Evolutionary conservation across 2,329 filamentous ascomycete species (phyloP), one percentile per base, ranked within the genome.

Genomic region (Penicillium vulpinum): DNA sequence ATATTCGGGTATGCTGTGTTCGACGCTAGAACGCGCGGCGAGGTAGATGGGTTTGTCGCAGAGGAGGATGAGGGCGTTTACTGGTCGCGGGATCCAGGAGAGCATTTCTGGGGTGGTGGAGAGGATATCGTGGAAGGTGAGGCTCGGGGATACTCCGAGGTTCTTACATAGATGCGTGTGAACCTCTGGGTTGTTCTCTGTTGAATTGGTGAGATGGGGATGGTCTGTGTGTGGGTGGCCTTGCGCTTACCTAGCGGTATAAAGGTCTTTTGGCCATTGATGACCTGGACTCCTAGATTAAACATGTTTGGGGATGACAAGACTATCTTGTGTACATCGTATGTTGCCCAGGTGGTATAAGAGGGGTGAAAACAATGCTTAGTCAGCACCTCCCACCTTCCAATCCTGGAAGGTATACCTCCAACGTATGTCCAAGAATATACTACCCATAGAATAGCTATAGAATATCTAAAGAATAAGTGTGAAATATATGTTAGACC

Each of bases 131-230:
- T 83, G 75, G 69, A 84, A 85, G 35, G 70, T 71, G 31, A 85
- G 76, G 31, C 72, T 60, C 3, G 69, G 62, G 4, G 78, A 76
- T 31, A 85, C 68, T 15, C 81, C 81, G 1, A 85, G 77, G n/a
- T 74, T 71, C 55, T 75, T 72, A 35, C 79, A 76, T 24, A 85
- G 77, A 40, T 75, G 70, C 41, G 76, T 78, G 71, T 85, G 79
- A 16, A 85, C 80, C 40, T 78, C 73, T 5, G 83, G 83, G 63
- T 85, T 84, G 72, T 84, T 85, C 60, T 85, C 81, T 70, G 68
- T 61, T 62, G 6, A 4, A 62, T 65, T 40, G 69, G 68, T 63
- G 59, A 60, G 55, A 49, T 52, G 54, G 40, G 43, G 45, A n/a
- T 35, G 3, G 11, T 51, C 8, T 51, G 16, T 26, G 29, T 11